These are phyloP conservation scores for Saussurea involucrata DNA, from an alignment of 129 eudicot species.

Conservation along the genomic window DNA sequence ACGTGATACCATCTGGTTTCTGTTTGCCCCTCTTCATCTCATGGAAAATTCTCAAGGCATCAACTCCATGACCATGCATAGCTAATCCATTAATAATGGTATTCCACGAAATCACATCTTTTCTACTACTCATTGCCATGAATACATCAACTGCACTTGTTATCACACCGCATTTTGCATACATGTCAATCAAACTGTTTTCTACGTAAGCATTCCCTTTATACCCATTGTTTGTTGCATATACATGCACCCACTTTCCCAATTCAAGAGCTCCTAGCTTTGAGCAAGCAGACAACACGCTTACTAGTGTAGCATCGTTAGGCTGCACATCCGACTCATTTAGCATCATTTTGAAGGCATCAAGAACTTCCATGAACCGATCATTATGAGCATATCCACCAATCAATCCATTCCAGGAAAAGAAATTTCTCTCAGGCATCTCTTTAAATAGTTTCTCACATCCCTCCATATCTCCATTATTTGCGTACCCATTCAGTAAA, in stretches of 20 bases:
- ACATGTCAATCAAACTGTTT: slow-evolving; percentile 72
- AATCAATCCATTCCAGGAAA: slow-evolving; percentile 79
- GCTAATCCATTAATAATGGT: slow-evolving; percentile 67
- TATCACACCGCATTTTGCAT: slow-evolving; percentile 78
- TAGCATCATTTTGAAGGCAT: slow-evolving; percentile 56
- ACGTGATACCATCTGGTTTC: slow-evolving; percentile 69
- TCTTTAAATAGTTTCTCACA: slow-evolving; percentile 51
- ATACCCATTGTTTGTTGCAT: slow-evolving; percentile 50
- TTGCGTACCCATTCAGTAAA: slow-evolving; percentile 60
- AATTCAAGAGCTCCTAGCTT: slow-evolving; percentile 76
- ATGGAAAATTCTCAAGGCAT: slow-evolving; percentile 45
- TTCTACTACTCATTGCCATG: slow-evolving; percentile 29
- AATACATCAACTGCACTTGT: slow-evolving; percentile 52
- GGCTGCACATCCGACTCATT: slow-evolving; percentile 57
- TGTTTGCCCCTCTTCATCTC: slow-evolving; percentile 50
- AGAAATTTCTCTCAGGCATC: slow-evolving; percentile 64
- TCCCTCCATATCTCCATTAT: slow-evolving; percentile 59
- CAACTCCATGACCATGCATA: slow-evolving; percentile 65
- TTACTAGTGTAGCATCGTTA: slow-evolving; percentile 66
- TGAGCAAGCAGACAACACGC: slow-evolving; percentile 65
- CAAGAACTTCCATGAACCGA: slow-evolving; percentile 46
- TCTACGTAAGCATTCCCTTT: slow-evolving; percentile 44
- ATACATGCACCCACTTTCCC: slow-evolving; percentile 71
- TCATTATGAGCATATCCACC: slow-evolving; percentile 57
- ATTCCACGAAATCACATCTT: slow-evolving; percentile 82